Conservation (phyloP, 305 asterid genomes). For the Fraxinus sp. region DNA sequence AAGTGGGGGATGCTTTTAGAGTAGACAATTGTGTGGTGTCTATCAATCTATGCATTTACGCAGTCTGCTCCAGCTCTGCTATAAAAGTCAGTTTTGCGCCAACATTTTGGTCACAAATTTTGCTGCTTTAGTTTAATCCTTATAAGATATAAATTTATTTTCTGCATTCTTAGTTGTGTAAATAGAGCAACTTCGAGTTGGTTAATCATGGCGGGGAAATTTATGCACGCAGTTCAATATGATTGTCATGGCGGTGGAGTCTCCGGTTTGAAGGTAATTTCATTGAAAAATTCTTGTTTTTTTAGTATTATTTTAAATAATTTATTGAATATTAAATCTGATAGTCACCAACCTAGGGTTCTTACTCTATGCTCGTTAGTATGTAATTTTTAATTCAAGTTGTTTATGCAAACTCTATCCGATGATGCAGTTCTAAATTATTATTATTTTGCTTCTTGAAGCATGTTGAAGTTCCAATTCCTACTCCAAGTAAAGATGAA, state of each 20-base stretch:
- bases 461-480: constrained; percentile 79
- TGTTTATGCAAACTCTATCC: background rate
- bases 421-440: background rate
- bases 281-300: background rate
- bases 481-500: constrained; percentile 65
- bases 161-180: background rate
- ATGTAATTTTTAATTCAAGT: background rate
- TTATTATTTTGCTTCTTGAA: constrained; percentile 28
- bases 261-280: constrained; percentile 52
- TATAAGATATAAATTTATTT: background rate
- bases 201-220: constrained; percentile 40
- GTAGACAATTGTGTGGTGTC: background rate
- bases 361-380: too few relatives aligned
- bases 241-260: constrained; percentile 60
- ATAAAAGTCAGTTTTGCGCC: background rate
- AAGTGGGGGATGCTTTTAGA: background rate
- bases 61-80: background rate
- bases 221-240: constrained; percentile 59
- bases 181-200: background rate
- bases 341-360: too few relatives aligned
- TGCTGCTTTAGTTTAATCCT: background rate
- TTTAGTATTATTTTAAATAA: background rate
- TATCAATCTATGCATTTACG: background rate
- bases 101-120: background rate
- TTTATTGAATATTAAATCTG: background rate